These are phyloP conservation scores for Dipteronia dyeriana DNA, from an alignment of 345 rosid species.

Conservation along the genomic window DNA sequence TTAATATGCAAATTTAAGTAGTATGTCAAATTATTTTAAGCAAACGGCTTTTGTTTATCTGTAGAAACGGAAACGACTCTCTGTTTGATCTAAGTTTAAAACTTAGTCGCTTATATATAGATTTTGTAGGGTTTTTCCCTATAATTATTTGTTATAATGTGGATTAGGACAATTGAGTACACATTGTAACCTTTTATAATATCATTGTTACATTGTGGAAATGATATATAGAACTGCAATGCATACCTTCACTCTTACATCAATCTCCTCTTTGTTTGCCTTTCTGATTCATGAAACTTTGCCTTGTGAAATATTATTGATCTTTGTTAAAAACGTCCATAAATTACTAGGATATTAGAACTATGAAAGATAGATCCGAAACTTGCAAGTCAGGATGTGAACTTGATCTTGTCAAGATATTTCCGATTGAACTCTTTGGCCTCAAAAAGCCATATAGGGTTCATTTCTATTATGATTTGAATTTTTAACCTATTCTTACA, in stretches of 20 bases:
- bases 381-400: too few species aligned
- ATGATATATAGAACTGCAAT: neutral
- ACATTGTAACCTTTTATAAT: constrained; percentile 21
- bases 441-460: too few species aligned
- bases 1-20: constrained; percentile 18
- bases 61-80: constrained; percentile 13
- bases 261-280: neutral
- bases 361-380: too few species aligned
- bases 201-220: constrained; percentile 28
- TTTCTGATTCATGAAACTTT: too few species aligned
- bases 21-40: constrained; percentile 19
- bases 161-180: constrained; percentile 17
- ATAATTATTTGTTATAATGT: neutral
- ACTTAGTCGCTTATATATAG: constrained; percentile 1
- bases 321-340: too few species aligned
- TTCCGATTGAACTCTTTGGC: too few species aligned
- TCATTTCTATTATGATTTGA: too few species aligned
- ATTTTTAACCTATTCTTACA: too few species aligned
- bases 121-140: constrained; percentile 8
- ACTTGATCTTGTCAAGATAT: too few species aligned
- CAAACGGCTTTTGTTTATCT: neutral
- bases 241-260: too few species aligned
- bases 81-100: constrained; percentile 11
- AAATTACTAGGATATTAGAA: too few species aligned
- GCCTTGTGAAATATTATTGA: too few species aligned